A percentile compares a stretch with the other conserved stretches of the same genome.
phyloP scores from a whole-genome alignment of 2,329 filamentous ascomycete species.

The Aschersonia sp. region DNA sequence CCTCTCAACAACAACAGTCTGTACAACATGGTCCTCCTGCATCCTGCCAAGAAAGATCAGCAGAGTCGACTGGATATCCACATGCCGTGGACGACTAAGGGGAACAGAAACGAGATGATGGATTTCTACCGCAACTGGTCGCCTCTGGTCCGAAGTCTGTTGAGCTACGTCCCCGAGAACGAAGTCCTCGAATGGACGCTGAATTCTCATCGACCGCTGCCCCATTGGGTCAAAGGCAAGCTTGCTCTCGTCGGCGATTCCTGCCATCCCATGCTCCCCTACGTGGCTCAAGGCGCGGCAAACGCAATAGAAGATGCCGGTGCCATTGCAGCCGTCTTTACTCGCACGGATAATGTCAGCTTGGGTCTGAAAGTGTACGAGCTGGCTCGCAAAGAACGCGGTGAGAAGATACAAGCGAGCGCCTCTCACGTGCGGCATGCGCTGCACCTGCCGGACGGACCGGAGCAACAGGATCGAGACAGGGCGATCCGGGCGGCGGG shows the following conservation, averaged over 20 bases:
- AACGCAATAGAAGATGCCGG: conserved; percentile 54
- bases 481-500: conserved; percentile 5
- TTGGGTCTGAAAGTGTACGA: conserved; percentile 10
- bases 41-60: neutral
- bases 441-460: conserved; percentile 9
- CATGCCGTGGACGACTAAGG: conserved; percentile 45
- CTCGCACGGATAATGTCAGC: conserved; percentile 8
- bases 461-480: conserved; percentile 7
- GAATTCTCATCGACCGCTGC: conserved; percentile 43
- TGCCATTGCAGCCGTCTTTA: conserved; percentile 4
- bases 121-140: conserved; percentile 44
- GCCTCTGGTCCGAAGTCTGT: conserved; percentile 43
- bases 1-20: conserved; percentile 46
- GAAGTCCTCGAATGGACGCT: conserved; percentile 56
- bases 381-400: conserved; percentile 7
- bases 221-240: conserved; percentile 17
- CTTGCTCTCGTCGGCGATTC: conserved; percentile 48
- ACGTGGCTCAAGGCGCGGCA: conserved; percentile 52
- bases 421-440: conserved; percentile 4
- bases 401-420: conserved; percentile 8
- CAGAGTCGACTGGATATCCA: conserved; percentile 29
- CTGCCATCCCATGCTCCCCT: conserved; percentile 53
- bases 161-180: conserved; percentile 45
- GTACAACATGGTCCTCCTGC: conserved; percentile 46
- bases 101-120: conserved; percentile 31